phyloP scores from a whole-genome alignment of 306 rosid genomes.

The Acacia crassicarpa region DNA sequence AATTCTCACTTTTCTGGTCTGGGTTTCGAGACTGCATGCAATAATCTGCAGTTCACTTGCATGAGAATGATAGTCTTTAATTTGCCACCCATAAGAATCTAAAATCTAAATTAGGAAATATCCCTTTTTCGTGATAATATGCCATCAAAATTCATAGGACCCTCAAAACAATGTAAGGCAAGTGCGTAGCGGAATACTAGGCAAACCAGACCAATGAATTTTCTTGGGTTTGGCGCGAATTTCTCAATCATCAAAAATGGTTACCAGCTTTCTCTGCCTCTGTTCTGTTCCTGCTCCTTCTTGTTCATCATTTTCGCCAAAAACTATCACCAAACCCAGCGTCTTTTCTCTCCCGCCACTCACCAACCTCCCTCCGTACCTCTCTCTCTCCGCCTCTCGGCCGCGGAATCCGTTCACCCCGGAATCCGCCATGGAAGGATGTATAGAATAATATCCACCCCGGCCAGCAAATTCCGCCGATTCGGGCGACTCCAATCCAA shows the following conservation, averaged over 20 bases:
- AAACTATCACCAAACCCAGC: neutral
- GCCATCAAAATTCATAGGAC: no score
- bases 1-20: no score
- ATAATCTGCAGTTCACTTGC: no score
- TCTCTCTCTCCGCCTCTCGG: neutral
- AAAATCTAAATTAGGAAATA: no score
- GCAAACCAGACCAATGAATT: neutral
- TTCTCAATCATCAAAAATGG: slow-evolving; percentile 38
- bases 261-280: neutral
- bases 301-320: neutral
- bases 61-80: no score
- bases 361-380: neutral
- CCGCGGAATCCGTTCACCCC: slow-evolving; percentile 70
- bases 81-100: no score
- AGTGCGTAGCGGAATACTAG: no score
- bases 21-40: no score
- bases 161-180: no score
- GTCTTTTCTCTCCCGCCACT: neutral
- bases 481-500: slow-evolving; percentile 43
- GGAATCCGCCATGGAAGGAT: slow-evolving; percentile 99
- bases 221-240: slow-evolving; percentile 48
- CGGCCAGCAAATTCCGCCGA: slow-evolving; percentile 66
- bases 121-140: no score
- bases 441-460: slow-evolving; percentile 71
- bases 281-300: neutral